Percentiles rank a stretch among this genome's conserved stretches.
Evolutionary conservation across 2,329 filamentous ascomycete species (phyloP).

Genomic region (Aspergillus niger): DNA sequence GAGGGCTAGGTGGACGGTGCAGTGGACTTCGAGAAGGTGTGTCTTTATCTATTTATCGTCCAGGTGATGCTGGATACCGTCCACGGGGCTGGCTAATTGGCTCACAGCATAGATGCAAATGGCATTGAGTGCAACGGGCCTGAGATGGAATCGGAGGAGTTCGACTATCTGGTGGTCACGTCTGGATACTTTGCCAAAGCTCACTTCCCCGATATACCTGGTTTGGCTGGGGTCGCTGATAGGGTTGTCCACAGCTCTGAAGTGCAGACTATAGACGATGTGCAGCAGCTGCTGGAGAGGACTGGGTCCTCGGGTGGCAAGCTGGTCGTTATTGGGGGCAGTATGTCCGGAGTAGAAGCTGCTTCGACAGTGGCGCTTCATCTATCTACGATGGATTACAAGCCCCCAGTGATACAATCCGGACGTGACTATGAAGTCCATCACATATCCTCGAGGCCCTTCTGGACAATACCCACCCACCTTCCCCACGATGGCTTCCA

Average conservation of each 20-base stretch:
- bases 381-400: constrained; percentile 63
- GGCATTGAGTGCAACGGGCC: neutral
- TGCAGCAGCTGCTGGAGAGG: constrained; percentile 12
- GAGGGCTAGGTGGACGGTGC: constrained; percentile 35
- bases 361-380: constrained; percentile 71
- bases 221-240: constrained; percentile 36
- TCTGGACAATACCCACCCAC: constrained; percentile 68
- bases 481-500: constrained; percentile 36
- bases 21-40: constrained; percentile 19
- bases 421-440: constrained; percentile 53
- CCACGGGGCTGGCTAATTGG: neutral
- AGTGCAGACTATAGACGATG: constrained; percentile 57
- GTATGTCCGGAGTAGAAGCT: constrained; percentile 80
- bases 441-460: constrained; percentile 68
- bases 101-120: neutral
- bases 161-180: constrained; percentile 71
- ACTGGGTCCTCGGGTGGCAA: constrained; percentile 51
- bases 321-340: constrained; percentile 74
- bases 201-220: constrained; percentile 52
- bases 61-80: too few relatives aligned
- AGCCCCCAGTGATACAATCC: constrained; percentile 49
- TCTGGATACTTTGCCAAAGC: constrained; percentile 75
- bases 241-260: constrained; percentile 69
- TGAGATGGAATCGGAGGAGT: constrained; percentile 41
- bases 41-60: neutral